Conservation (phyloP, 768 basidiomycete genomes). For the Cytidiella melzeri region DNA sequence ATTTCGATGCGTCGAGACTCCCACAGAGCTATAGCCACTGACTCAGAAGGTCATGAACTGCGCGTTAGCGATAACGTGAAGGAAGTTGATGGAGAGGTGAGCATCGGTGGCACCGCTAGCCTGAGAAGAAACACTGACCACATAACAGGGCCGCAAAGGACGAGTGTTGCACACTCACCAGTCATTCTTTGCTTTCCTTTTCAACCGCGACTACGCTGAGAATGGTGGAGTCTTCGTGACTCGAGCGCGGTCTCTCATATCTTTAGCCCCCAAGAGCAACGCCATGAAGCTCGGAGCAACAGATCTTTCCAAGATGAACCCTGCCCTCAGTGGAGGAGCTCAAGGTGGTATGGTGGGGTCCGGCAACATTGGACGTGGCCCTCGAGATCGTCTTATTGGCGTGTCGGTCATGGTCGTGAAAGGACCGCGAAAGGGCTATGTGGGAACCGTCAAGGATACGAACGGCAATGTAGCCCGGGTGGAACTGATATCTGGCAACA, state of each 20-base stretch:
- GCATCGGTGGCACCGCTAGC: too few relatives aligned
- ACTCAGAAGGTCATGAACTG: conserved; percentile 83
- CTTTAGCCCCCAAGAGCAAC: conserved; percentile 81
- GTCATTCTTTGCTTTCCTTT: conserved; percentile 88
- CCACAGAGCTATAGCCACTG: conserved; percentile 77
- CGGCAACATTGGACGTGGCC: conserved; percentile 70
- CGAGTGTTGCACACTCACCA: conserved; percentile 91
- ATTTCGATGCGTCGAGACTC: conserved; percentile 89
- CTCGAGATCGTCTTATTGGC: conserved; percentile 79
- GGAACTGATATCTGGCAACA: conserved; percentile 86
- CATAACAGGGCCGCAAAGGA: conserved; percentile 75
- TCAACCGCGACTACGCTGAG: conserved; percentile 85
- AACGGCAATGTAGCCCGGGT: conserved; percentile 84
- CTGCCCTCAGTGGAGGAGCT: conserved; percentile 54
- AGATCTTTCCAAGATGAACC: conserved; percentile 92
- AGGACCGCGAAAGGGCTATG: conserved; percentile 86
- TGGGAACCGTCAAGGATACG: conserved; percentile 91
- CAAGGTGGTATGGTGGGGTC: conserved; percentile 78
- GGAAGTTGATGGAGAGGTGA: conserved; percentile 82
- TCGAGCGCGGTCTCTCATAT: conserved; percentile 73
- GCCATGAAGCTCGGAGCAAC: conserved; percentile 53
- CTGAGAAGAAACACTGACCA: conserved; percentile 7
- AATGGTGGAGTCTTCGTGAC: conserved; percentile 96
- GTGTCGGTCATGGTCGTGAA: conserved; percentile 72
- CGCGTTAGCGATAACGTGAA: conserved; percentile 88